phyloP scores from a whole-genome alignment of 208 protist genomes.

The Leishmania mexicana region DNA sequence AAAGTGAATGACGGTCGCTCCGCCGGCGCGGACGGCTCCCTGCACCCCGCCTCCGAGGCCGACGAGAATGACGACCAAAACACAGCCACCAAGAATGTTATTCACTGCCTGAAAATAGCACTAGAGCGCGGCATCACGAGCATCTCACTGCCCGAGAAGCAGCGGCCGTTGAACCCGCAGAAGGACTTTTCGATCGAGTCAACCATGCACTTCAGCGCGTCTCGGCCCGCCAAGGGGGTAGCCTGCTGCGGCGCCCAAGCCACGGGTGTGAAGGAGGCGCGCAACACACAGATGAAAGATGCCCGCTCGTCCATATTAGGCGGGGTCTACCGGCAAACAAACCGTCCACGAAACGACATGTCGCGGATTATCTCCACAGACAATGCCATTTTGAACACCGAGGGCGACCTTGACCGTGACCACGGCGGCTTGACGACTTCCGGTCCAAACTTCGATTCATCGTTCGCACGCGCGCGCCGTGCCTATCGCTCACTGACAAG shows the following conservation, averaged over 20 bases:
- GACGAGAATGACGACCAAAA: slow-evolving; percentile 39
- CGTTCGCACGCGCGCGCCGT: background rate
- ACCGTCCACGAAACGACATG: background rate
- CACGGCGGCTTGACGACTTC: slow-evolving; percentile 10
- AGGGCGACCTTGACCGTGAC: slow-evolving; percentile 13
- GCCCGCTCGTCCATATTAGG: background rate
- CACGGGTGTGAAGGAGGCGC: slow-evolving; percentile 10
- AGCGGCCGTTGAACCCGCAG: slow-evolving; percentile 75
- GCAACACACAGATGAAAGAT: background rate
- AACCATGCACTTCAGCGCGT: slow-evolving; percentile 50
- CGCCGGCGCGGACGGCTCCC: background rate
- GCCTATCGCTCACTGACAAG: background rate
- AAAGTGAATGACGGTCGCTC: slow-evolving; percentile 13
- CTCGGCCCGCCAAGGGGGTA: slow-evolving; percentile 1
- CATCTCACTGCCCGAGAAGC: slow-evolving; percentile 84
- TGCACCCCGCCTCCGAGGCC: background rate
- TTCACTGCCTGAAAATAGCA: slow-evolving; percentile 82
- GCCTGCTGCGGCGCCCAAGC: slow-evolving; percentile 44
- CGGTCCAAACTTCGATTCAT: background rate
- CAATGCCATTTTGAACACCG: background rate
- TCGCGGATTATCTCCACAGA: slow-evolving; percentile 6
- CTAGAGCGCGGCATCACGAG: slow-evolving; percentile 74
- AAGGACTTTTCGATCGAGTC: slow-evolving; percentile 84
- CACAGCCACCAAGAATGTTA: slow-evolving; percentile 63
- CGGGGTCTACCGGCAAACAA: background rate